Evolutionary conservation across 2,329 filamentous ascomycete species (phyloP).

Genomic region (Fonsecaea monophora): DNA sequence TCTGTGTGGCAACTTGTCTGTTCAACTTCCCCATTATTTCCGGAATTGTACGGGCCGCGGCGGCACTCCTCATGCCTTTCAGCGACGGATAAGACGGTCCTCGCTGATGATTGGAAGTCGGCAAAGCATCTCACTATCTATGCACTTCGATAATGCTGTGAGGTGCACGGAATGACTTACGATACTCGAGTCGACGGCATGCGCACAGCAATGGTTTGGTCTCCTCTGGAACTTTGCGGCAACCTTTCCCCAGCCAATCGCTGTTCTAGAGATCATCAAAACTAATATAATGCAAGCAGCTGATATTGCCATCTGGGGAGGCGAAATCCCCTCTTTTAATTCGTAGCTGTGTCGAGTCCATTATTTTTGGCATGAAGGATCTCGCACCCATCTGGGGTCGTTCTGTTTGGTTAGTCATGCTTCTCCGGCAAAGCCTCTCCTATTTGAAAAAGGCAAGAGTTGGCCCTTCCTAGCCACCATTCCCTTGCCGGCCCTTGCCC

Average conservation of each 20-base stretch:
- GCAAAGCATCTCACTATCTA: not conserved
- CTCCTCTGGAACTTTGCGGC: not conserved
- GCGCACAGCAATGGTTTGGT: not conserved
- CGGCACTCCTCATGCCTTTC: constrained; percentile 3
- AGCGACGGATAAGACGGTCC: not conserved
- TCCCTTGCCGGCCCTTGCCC: constrained; percentile 2
- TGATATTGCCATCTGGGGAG: not conserved
- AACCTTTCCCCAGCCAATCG: not conserved
- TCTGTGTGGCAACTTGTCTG: not conserved
- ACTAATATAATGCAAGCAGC: not conserved
- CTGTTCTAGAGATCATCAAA: not conserved
- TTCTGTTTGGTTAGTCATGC: not conserved
- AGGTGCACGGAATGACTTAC: not conserved
- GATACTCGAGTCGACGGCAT: not conserved
- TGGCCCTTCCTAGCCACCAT: not conserved
- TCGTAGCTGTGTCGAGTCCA: not conserved
- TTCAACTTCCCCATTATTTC: constrained; percentile 5
- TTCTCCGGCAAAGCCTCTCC: not conserved
- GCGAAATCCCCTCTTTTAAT: not conserved
- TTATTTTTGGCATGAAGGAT: constrained; percentile 17
- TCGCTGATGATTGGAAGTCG: not conserved
- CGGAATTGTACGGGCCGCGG: constrained; percentile 11
- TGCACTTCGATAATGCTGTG: not conserved
- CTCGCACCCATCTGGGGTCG: not conserved
- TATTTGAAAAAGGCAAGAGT: not conserved